phyloP scores from a whole-genome alignment of 2,329 filamentous ascomycete genomes.

The Aspergillus puulaauensis region DNA sequence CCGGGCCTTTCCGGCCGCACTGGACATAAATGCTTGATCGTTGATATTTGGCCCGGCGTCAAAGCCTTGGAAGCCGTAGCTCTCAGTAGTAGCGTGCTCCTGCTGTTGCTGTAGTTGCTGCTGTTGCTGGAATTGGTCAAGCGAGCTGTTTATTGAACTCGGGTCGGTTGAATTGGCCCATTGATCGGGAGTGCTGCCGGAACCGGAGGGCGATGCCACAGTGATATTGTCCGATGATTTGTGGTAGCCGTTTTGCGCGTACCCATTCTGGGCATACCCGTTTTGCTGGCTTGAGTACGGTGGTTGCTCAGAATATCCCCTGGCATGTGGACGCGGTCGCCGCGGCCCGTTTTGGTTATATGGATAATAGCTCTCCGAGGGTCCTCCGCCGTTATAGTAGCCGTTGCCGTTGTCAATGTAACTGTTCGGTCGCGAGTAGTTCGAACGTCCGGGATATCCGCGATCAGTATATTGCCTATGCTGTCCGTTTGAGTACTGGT shows the following conservation, averaged over 20 bases:
- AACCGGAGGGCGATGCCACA: slow-evolving; percentile 63
- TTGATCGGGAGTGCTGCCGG: slow-evolving; percentile 69
- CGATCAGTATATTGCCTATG: slow-evolving; percentile 33
- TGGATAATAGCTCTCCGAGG: slow-evolving; percentile 50
- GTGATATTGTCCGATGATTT: slow-evolving; percentile 85
- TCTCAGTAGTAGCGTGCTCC: slow-evolving; percentile 50
- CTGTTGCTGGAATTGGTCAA: slow-evolving; percentile 67
- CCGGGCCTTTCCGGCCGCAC: slow-evolving; percentile 12
- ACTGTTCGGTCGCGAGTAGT: slow-evolving; percentile 45
- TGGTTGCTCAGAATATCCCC: slow-evolving; percentile 35
- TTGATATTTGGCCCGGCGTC: slow-evolving; percentile 44
- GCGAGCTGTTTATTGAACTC: slow-evolving; percentile 89
- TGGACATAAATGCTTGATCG: slow-evolving; percentile 20
- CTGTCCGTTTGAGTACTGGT: slow-evolving; percentile 39
- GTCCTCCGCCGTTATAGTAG: slow-evolving; percentile 40
- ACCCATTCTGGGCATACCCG: slow-evolving; percentile 25
- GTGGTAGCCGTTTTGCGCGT: slow-evolving; percentile 59
- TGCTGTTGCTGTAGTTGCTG: slow-evolving; percentile 32
- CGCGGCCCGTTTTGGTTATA: slow-evolving; percentile 29
- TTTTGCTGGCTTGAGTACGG: slow-evolving; percentile 28
- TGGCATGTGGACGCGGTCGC: slow-evolving; percentile 32
- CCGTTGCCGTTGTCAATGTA: slow-evolving; percentile 37
- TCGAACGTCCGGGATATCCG: slow-evolving; percentile 35
- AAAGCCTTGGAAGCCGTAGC: slow-evolving; percentile 63
- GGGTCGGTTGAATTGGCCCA: slow-evolving; percentile 82